Evolutionary conservation across 1,284 basidiomycete species (phyloP).

Genomic region (Kalmanozyma brasiliensis): DNA sequence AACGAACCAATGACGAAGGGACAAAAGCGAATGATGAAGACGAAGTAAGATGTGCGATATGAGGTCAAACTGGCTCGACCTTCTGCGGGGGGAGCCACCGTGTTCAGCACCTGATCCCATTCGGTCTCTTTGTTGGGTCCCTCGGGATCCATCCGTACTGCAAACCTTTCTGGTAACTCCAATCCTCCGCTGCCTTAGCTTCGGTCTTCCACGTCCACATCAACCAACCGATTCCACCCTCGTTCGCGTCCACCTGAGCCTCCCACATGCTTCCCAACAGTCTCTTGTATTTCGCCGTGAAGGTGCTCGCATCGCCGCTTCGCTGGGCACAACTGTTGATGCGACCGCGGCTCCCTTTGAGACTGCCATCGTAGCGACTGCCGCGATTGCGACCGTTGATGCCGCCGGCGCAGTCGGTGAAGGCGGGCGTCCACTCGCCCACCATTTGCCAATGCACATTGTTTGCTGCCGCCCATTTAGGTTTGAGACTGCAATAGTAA

Average conservation of each 20-base stretch:
- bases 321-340: constrained; percentile 79
- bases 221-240: constrained; percentile 76
- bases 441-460: constrained; percentile 58
- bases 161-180: constrained; percentile 65
- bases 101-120: constrained; percentile 27
- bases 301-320: constrained; percentile 78
- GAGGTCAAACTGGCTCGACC: neutral
- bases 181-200: constrained; percentile 58
- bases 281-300: constrained; percentile 82
- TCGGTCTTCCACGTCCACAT: constrained; percentile 85
- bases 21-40: too few relatives aligned
- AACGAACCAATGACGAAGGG: neutral
- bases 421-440: constrained; percentile 71
- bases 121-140: constrained; percentile 44
- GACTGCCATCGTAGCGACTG: constrained; percentile 83
- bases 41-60: too few relatives aligned
- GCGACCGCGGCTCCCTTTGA: constrained; percentile 62
- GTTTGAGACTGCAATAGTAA: constrained; percentile 58
- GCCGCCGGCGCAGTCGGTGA: constrained; percentile 86
- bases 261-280: constrained; percentile 86
- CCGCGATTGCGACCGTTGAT: constrained; percentile 75
- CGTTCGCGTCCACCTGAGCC: constrained; percentile 73
- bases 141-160: constrained; percentile 62
- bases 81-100: neutral
- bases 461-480: constrained; percentile 49